Evolutionary conservation across 129 eudicot genomes (phyloP).

Genomic region (Apium graveolens): DNA sequence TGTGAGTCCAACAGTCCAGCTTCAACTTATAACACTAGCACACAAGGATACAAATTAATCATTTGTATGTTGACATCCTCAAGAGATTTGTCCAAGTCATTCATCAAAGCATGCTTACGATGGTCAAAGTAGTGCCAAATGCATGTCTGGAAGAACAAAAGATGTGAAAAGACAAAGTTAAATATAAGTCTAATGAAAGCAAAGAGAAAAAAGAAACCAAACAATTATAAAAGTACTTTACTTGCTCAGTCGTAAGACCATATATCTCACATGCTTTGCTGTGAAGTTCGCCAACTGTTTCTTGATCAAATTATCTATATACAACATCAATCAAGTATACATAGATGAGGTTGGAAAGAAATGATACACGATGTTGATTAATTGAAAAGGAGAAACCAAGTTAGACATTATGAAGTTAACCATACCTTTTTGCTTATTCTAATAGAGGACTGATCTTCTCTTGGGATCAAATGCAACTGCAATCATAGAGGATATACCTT

Average conservation of each 20-base stretch:
- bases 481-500: slow-evolving; percentile 90
- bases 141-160: slow-evolving; percentile 40
- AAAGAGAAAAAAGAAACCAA: neutral
- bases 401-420: neutral
- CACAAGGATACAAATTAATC: no score
- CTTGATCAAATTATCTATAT: slow-evolving; percentile 38
- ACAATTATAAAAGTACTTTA: slow-evolving; percentile 15
- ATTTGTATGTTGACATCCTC: slow-evolving; percentile 86
- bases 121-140: slow-evolving; percentile 87
- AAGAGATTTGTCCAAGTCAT: no score
- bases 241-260: slow-evolving; percentile 64
- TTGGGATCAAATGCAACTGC: slow-evolving; percentile 72
- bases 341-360: neutral
- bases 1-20: neutral
- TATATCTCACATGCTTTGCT: slow-evolving; percentile 74
- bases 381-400: neutral
- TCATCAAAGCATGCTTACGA: no score
- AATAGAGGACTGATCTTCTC: slow-evolving; percentile 56
- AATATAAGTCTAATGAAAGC: neutral
- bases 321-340: slow-evolving; percentile 3
- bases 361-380: neutral
- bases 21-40: neutral
- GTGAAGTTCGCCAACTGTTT: slow-evolving; percentile 76
- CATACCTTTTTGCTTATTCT: slow-evolving; percentile 92
- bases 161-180: neutral